Base-by-base conservation (phyloP, 108 stramenopile genomes). In the Cyclotella cryptica region DNA sequence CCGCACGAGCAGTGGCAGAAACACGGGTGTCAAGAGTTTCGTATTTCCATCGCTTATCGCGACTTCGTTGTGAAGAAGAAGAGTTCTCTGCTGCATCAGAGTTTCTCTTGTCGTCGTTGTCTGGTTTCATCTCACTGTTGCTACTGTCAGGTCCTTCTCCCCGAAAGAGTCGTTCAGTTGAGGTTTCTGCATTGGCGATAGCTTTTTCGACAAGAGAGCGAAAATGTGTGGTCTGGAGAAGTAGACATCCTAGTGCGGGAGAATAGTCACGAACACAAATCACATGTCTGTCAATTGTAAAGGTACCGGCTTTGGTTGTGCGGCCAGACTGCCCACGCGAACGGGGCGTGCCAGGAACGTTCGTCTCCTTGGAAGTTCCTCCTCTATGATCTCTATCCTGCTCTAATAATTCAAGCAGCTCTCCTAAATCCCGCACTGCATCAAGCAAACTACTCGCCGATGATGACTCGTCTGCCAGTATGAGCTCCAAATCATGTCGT, bases 41-140 rank as follows among this genome's bases (percentile, higher is more conserved):
- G 60, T 91, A 92, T 69, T 93, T 96, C 94, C 94, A 96, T 66
- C 92, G 86, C 57, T 93, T 96, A 64, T 85, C 61, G 51, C 85
- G 58, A 70, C 58, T 69, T 69, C 73, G 49, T 71, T 82, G 81
- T 17, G 81, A 72, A 19, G 81, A 66, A n/a, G 81, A 70, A 15
- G 75, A 83, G 14, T 83, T 59, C 22, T 62, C 66, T 5, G 67
- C 35, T 18, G 79, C 81, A 49, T 79, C 68, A 12, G 64, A 53
- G 47, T 28, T 60, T 30, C 47, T 66, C 55, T 55, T 21, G 4
- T 54, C 72, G 17, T 54, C 24, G n/a, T 14, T 64, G 18, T 61
- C 43, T 49, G 30, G 21, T 61, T 75, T 72, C 1, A 74, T 29
- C 28, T 62, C 77, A 35, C 15, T 30, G 1, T 8, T 46, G 59